These are phyloP conservation scores for Brassica juncea DNA, from an alignment of 345 rosid species.

Conservation along the genomic window DNA sequence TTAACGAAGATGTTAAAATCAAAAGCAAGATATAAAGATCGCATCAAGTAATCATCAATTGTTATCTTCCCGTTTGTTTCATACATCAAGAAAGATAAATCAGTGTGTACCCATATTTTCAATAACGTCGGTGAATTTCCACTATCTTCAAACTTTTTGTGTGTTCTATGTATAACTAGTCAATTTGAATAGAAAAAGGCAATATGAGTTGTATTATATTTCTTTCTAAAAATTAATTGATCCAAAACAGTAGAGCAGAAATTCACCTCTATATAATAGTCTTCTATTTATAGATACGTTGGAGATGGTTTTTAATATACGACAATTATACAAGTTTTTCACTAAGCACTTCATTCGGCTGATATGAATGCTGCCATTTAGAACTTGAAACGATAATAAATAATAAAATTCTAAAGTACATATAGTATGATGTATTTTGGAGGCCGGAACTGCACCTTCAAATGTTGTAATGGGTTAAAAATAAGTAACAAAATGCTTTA, in stretches of 20 bases:
- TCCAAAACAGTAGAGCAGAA: neutral
- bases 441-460: slow-evolving; percentile 16
- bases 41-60: slow-evolving; percentile 33
- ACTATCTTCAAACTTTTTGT: slow-evolving; percentile 30
- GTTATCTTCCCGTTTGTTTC: slow-evolving; percentile 16
- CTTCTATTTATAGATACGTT: no score
- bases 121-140: slow-evolving; percentile 33
- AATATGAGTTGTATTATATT: neutral
- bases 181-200: slow-evolving; percentile 41
- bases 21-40: slow-evolving; percentile 20
- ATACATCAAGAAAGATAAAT: slow-evolving; percentile 9
- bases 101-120: slow-evolving; percentile 18
- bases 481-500: slow-evolving; percentile 6
- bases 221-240: neutral
- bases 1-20: slow-evolving; percentile 16
- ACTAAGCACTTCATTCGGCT: neutral
- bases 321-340: neutral
- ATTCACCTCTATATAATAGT: neutral
- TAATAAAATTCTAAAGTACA: neutral
- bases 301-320: neutral
- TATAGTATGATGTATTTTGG: neutral
- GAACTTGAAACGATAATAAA: neutral
- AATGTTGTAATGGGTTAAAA: slow-evolving; percentile 29
- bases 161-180: slow-evolving; percentile 24
- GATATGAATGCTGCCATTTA: neutral